Evolutionary conservation across 2,329 filamentous ascomycete species (phyloP).

Genomic region (Fusarium torulosum): DNA sequence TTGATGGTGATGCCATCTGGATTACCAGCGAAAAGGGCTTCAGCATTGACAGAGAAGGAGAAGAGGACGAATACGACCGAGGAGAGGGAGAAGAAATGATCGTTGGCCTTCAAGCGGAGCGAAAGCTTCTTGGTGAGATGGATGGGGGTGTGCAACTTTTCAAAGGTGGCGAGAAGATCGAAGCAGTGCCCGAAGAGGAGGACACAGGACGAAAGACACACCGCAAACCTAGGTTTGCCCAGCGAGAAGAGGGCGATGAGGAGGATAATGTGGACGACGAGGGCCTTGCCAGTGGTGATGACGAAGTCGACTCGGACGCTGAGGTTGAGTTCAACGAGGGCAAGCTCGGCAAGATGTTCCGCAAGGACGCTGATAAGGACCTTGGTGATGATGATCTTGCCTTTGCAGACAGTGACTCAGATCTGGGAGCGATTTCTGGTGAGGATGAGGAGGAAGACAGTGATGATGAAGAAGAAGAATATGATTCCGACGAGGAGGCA

Average conservation of each 20-base stretch:
- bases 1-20: slow-evolving; percentile 97
- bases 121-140: slow-evolving; percentile 83
- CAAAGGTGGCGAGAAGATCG: slow-evolving; percentile 78
- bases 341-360: slow-evolving; percentile 72
- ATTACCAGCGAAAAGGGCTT: slow-evolving; percentile 78
- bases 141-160: slow-evolving; percentile 89
- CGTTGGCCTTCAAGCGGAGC: slow-evolving; percentile 85
- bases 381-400: slow-evolving; percentile 78
- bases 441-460: slow-evolving; percentile 60
- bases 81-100: slow-evolving; percentile 98
- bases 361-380: slow-evolving; percentile 63
- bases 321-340: slow-evolving; percentile 70
- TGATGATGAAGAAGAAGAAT: slow-evolving; percentile 68
- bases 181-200: slow-evolving; percentile 63
- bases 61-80: slow-evolving; percentile 76
- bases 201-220: slow-evolving; percentile 72
- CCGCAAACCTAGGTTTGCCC: slow-evolving; percentile 68
- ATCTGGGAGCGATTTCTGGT: slow-evolving; percentile 86
- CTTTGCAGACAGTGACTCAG: slow-evolving; percentile 97
- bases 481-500: slow-evolving; percentile 74
- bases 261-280: slow-evolving; percentile 66
- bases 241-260: slow-evolving; percentile 69
- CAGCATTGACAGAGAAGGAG: slow-evolving; percentile 77
- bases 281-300: slow-evolving; percentile 66
- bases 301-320: slow-evolving; percentile 63